phyloP scores from a whole-genome alignment of 1,284 basidiomycete genomes.

The Rhodofomes roseus region DNA sequence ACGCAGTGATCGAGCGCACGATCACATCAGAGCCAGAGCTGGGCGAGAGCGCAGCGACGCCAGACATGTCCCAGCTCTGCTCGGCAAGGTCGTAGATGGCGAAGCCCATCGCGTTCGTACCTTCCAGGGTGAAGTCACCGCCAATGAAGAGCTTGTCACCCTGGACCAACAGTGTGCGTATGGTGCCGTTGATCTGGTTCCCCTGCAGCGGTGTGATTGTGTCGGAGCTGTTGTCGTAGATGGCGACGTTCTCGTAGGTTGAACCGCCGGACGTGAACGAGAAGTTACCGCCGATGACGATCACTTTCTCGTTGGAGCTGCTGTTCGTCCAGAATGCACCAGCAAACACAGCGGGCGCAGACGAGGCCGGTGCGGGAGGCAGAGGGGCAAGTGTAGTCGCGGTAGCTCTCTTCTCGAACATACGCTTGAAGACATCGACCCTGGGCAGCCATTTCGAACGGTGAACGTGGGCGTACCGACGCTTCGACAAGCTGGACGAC shows the following conservation, averaged over 20 bases:
- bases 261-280: conserved; percentile 50
- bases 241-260: conserved; percentile 56
- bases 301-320: conserved; percentile 60
- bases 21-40: conserved; percentile 53
- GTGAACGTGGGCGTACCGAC: conserved; percentile 32
- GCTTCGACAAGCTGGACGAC: conserved; percentile 19
- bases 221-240: conserved; percentile 63
- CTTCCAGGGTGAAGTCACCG: conserved; percentile 68
- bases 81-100: conserved; percentile 72
- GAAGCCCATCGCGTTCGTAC: conserved; percentile 58
- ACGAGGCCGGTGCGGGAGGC: conserved; percentile 49
- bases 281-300: conserved; percentile 91
- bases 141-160: conserved; percentile 73
- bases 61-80: conserved; percentile 55
- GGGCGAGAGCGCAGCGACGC: conserved; percentile 56
- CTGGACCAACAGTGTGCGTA: conserved; percentile 67
- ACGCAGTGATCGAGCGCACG: conserved; percentile 73
- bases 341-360: conserved; percentile 79
- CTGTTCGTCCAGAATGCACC: conserved; percentile 90
- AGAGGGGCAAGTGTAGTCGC: conserved; percentile 39
- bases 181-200: conserved; percentile 64
- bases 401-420: conserved; percentile 51
- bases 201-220: conserved; percentile 58
- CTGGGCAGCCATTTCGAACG: conserved; percentile 50
- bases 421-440: conserved; percentile 35